phyloP scores from a whole-genome alignment of 805 yeast species.

The Ogataea henricii region DNA sequence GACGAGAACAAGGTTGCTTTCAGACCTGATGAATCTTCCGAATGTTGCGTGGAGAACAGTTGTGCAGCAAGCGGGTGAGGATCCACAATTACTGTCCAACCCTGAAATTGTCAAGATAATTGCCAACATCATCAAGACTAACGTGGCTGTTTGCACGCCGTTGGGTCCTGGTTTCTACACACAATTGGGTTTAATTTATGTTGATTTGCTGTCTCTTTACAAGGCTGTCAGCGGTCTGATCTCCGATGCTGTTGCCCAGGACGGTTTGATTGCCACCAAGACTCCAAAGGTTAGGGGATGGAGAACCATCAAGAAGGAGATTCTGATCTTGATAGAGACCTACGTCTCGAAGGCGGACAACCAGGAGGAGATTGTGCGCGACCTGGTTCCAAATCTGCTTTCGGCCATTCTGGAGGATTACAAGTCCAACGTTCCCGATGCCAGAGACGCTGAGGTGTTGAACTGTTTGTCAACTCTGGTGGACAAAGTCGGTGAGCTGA shows the following conservation, averaged over 20 bases:
- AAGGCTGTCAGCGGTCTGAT: constrained; percentile 87
- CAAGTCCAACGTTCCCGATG: constrained; percentile 86
- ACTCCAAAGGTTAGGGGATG: constrained; percentile 94
- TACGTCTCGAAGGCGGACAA: constrained; percentile 87
- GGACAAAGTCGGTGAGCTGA: constrained; percentile 79
- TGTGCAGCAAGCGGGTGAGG: constrained; percentile 79
- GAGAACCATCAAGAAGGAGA: constrained; percentile 94
- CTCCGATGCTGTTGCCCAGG: constrained; percentile 72
- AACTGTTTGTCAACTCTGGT: constrained; percentile 93
- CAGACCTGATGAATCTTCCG: constrained; percentile 86
- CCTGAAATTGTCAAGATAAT: constrained; percentile 86
- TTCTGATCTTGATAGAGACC: constrained; percentile 83
- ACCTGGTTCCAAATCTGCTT: constrained; percentile 79
- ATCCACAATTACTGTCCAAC: constrained; percentile 75
- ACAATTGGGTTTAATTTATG: constrained; percentile 83
- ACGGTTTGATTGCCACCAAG: constrained; percentile 88
- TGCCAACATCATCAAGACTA: constrained; percentile 92
- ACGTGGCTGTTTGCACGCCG: constrained; percentile 92
- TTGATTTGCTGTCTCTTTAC: constrained; percentile 87
- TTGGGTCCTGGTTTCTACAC: constrained; percentile 89
- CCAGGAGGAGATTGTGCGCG: constrained; percentile 78
- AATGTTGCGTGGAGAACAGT: constrained; percentile 94
- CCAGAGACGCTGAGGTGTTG: constrained; percentile 96
- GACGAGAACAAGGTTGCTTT: constrained; percentile 68
- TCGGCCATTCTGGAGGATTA: constrained; percentile 88